phyloP scores from a whole-genome alignment of 1,284 basidiomycete species.

The Fomes fomentarius region DNA sequence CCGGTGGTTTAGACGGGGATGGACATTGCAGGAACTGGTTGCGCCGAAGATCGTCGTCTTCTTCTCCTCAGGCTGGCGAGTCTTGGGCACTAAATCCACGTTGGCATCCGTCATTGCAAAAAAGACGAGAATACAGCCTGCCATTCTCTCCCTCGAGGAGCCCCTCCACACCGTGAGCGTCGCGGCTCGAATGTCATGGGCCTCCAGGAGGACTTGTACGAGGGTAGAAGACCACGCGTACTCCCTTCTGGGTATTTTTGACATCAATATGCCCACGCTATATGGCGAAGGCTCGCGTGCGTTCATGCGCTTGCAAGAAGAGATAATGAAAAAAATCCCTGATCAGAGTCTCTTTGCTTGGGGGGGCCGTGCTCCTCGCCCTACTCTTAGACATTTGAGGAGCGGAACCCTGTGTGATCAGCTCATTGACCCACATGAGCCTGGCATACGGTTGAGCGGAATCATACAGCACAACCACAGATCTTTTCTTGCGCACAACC shows the following conservation, averaged over 20 bases:
- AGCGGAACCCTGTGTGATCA: no score
- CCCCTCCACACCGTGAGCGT: neutral
- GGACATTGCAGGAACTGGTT: neutral
- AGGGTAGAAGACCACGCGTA: neutral
- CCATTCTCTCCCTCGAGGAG: neutral
- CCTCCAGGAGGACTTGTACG: neutral
- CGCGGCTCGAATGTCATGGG: conserved; percentile 1
- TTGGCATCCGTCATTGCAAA: neutral
- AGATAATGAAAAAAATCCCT: neutral
- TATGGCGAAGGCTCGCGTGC: neutral
- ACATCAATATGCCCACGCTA: no score
- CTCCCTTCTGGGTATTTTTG: no score
- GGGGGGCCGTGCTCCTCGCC: neutral
- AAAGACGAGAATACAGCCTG: neutral
- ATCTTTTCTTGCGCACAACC: no score
- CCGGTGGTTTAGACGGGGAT: no score
- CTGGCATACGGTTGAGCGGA: no score
- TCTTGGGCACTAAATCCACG: neutral
- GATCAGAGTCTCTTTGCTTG: neutral
- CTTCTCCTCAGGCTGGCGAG: neutral
- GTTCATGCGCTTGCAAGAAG: neutral
- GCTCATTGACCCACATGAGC: no score
- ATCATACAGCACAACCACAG: no score
- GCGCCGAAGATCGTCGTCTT: neutral
- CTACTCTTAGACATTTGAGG: no score